Base-by-base conservation (phyloP, 495 filamentous ascomycete species). In the Hypoxylon fuscum region DNA sequence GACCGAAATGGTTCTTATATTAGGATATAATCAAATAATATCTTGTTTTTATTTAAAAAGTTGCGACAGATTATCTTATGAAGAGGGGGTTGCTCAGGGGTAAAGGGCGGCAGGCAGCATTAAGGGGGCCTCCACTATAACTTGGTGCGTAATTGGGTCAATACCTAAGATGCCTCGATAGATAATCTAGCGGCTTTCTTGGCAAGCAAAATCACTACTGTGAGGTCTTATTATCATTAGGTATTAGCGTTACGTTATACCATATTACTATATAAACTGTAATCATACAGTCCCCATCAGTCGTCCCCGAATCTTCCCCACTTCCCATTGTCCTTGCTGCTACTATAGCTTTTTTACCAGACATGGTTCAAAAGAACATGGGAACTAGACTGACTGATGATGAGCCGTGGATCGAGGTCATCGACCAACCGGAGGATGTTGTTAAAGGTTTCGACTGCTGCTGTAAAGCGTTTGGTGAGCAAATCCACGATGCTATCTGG, bases 401-500 rank as follows among this genome's bases (percentile, higher is more conserved):
- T 3, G 51, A 55, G 9, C 32, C 22, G 0, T 35, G 31, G 43
- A 55, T 72, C 31, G 61, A 68, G 23, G 45, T 70, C n/a, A 64
- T 70, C 3, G 32, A 55, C 38, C 45, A 41, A n/a, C 25, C 37
- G 2, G 61, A 63, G 3, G 68, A 70, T 15, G 40, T 70, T 9
- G 11, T 55, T 14, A 50, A 49, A 6, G 57, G 47, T 8, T 72
- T 65, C 25, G 48, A 51, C 22, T 71, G 70, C 42, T 32, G 46
- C 1, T 59, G 58, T 41, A 55, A 60, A 6, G 72, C 77, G 20
- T 82, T 82, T 52, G 78, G 75, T 37, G 59, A 65, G 1, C 79
- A 82, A 37, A 59, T 50, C 6, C 37, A 64, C 15, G 79, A 82
- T 60, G 68, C 63, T 0, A 59, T 80, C 37, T 82, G 79, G 79